Evolutionary conservation across 2,329 filamentous ascomycete genomes (phyloP).

Genomic region (Aspergillus sp.): DNA sequence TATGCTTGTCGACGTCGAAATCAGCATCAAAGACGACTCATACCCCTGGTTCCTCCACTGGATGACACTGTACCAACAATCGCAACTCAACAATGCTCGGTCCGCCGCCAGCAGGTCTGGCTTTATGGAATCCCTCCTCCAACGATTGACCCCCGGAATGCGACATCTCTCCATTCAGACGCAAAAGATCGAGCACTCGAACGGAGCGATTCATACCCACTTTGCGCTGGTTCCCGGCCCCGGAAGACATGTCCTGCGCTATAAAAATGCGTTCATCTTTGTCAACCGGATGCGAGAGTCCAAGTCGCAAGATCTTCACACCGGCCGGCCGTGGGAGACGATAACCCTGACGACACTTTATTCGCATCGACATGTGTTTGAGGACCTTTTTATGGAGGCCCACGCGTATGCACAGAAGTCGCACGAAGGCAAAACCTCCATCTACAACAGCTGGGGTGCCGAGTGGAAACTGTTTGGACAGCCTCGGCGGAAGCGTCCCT

Average conservation of each 20-base stretch:
- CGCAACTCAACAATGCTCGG: slow-evolving; percentile 56
- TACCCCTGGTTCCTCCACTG: slow-evolving; percentile 94
- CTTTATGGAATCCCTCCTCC: slow-evolving; percentile 53
- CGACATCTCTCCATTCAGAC: slow-evolving; percentile 66
- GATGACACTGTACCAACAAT: slow-evolving; percentile 78
- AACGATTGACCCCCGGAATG: slow-evolving; percentile 57
- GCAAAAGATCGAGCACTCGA: slow-evolving; percentile 59
- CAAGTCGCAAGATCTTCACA: slow-evolving; percentile 73
- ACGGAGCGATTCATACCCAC: slow-evolving; percentile 69
- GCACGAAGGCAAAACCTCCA: slow-evolving; percentile 87
- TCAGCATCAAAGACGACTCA: slow-evolving; percentile 87
- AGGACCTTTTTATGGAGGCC: slow-evolving; percentile 84
- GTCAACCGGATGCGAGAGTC: slow-evolving; percentile 83
- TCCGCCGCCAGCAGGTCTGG: slow-evolving; percentile 38
- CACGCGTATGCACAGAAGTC: slow-evolving; percentile 74
- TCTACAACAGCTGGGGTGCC: slow-evolving; percentile 81
- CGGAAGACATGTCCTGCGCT: slow-evolving; percentile 82
- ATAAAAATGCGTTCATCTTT: slow-evolving; percentile 80
- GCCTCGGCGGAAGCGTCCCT: slow-evolving; percentile 78
- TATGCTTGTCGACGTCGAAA: slow-evolving; percentile 92
- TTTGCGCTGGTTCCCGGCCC: slow-evolving; percentile 91
- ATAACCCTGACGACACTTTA: slow-evolving; percentile 90
- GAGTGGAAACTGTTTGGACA: slow-evolving; percentile 84
- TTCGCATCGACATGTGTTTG: slow-evolving; percentile 82
- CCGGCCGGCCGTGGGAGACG: slow-evolving; percentile 90